Conservation (phyloP, 176 grass and related monocot genomes). For the Avena sativa region DNA sequence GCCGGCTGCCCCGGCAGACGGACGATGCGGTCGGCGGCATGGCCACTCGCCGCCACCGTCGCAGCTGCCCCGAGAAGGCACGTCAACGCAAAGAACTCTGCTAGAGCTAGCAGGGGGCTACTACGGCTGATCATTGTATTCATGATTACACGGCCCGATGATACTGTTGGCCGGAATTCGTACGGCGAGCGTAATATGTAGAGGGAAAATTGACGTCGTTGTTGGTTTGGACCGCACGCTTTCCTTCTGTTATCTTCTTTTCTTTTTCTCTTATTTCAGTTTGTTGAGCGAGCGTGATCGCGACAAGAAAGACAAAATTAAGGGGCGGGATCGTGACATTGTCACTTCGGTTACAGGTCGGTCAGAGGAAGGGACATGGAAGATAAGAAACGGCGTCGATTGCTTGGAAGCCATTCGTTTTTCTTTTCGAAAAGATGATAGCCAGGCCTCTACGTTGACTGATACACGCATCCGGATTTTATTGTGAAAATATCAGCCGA, state of each 20-base stretch:
- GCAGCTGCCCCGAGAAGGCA: neutral
- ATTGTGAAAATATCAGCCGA: no score
- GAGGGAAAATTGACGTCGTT: neutral
- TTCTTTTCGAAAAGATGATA: neutral
- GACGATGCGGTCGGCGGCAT: neutral
- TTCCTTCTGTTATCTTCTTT: neutral
- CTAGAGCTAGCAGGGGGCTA: neutral
- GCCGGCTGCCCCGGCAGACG: constrained; percentile 66
- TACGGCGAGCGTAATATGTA: neutral
- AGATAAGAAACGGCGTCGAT: neutral
- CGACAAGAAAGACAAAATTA: neutral
- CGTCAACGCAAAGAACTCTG: neutral
- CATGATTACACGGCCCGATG: neutral
- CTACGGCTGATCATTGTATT: neutral
- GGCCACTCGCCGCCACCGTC: neutral
- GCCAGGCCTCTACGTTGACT: no score
- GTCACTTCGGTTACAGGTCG: neutral
- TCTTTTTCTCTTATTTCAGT: neutral
- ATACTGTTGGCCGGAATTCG: neutral
- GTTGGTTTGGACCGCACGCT: constrained; percentile 44
- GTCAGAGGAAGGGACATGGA: constrained; percentile 1
- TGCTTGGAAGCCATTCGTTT: neutral
- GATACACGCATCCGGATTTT: no score
- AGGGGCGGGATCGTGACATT: constrained; percentile 6
- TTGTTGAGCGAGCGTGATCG: neutral